Evolutionary conservation across 106 monocot genomes (phyloP).

Genomic region (Posidonia australis): DNA sequence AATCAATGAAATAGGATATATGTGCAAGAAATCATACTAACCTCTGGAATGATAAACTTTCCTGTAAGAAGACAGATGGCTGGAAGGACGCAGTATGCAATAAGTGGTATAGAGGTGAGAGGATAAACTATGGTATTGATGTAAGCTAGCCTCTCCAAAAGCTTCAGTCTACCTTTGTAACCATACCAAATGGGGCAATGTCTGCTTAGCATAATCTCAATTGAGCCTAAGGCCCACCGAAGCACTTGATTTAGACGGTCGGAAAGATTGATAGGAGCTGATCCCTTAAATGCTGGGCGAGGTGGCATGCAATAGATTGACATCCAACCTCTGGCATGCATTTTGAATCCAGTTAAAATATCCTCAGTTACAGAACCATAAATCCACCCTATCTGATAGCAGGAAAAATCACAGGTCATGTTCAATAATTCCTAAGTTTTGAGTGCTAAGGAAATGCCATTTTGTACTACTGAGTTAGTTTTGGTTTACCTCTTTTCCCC

Average conservation of each 20-base stretch:
- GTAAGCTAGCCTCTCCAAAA: slow-evolving; percentile 69
- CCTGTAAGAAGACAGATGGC: slow-evolving; percentile 75
- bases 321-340: slow-evolving; percentile 83
- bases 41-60: slow-evolving; percentile 65
- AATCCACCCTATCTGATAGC: slow-evolving; percentile 72
- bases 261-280: slow-evolving; percentile 92
- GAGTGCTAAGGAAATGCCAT: neutral
- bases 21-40: too few relatives aligned
- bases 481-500: slow-evolving; percentile 81
- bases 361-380: slow-evolving; percentile 89
- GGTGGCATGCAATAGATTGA: slow-evolving; percentile 89
- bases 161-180: slow-evolving; percentile 49
- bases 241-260: slow-evolving; percentile 85
- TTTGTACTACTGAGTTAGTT: neutral
- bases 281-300: slow-evolving; percentile 78
- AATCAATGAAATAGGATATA: too few relatives aligned
- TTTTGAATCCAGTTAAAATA: slow-evolving; percentile 86
- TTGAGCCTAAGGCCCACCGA: slow-evolving; percentile 71
- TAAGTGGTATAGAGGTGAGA: slow-evolving; percentile 69
- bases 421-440: too few relatives aligned
- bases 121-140: slow-evolving; percentile 90
- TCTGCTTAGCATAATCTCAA: slow-evolving; percentile 75
- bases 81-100: slow-evolving; percentile 77
- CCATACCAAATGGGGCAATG: slow-evolving; percentile 95
- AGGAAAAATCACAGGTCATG: neutral